phyloP scores from a whole-genome alignment of 1,139 yeast species.

The Hansenula sp. region DNA sequence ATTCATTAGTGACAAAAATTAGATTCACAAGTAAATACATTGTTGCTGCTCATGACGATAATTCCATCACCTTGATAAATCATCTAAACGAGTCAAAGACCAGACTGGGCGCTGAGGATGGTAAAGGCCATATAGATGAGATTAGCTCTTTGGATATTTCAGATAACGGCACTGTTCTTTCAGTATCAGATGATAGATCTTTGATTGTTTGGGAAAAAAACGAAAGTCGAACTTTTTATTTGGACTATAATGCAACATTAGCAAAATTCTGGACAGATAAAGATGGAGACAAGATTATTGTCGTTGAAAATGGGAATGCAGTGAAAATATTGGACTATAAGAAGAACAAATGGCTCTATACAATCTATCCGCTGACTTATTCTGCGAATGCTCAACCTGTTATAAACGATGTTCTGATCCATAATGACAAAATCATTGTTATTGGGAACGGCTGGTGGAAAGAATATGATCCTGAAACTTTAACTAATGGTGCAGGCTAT shows the following conservation, averaged over 20 bases:
- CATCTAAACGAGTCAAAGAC: slow-evolving; percentile 15
- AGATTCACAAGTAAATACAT: slow-evolving; percentile 20
- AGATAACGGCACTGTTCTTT: slow-evolving; percentile 25
- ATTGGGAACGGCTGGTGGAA: slow-evolving; percentile 33
- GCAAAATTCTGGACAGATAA: slow-evolving; percentile 30
- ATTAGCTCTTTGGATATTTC: slow-evolving; percentile 29
- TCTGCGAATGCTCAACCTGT: slow-evolving; percentile 15
- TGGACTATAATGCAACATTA: slow-evolving; percentile 22
- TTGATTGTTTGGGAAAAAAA: slow-evolving; percentile 27
- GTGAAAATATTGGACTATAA: slow-evolving; percentile 30
- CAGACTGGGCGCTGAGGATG: slow-evolving; percentile 12
- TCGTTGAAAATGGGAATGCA: slow-evolving; percentile 28
- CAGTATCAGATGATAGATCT: slow-evolving; percentile 28
- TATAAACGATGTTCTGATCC: slow-evolving; percentile 23
- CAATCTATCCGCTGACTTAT: slow-evolving; percentile 25
- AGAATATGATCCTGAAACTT: slow-evolving; percentile 16
- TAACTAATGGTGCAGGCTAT: slow-evolving; percentile 21
- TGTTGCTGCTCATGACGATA: slow-evolving; percentile 13
- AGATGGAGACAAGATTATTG: slow-evolving; percentile 27
- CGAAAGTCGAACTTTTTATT: slow-evolving; percentile 9
- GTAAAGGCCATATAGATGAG: slow-evolving; percentile 21
- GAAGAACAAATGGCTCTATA: slow-evolving; percentile 25
- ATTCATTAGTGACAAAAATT: slow-evolving; percentile 9
- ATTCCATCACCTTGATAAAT: slow-evolving; percentile 14
- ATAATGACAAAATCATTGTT: slow-evolving; percentile 24